phyloP scores from a whole-genome alignment of 177 flowering plant genomes.

The Vitis hybrid region DNA sequence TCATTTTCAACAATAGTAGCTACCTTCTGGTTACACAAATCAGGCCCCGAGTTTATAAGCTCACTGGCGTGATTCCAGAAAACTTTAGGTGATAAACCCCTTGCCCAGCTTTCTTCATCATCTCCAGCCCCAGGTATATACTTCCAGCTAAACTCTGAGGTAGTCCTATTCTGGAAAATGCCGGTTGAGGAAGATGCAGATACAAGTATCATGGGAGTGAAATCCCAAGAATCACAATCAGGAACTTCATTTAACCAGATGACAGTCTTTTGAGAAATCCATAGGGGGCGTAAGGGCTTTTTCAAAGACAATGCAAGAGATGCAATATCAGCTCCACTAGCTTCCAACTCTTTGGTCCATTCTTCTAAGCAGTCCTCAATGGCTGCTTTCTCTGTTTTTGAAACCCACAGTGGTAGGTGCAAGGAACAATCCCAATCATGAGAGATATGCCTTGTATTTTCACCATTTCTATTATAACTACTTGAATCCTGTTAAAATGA shows the following conservation, averaged over 20 bases:
- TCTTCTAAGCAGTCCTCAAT: constrained; percentile 68
- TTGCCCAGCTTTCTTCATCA: constrained; percentile 99
- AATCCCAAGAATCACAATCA: constrained; percentile 82
- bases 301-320: constrained; percentile 54
- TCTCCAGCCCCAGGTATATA: constrained; percentile 98
- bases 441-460: constrained; percentile 11
- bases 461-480: constrained; percentile 16
- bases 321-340: constrained; percentile 81
- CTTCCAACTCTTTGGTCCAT: constrained; percentile 71
- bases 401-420: constrained; percentile 93
- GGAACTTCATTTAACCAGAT: constrained; percentile 98
- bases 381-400: constrained; percentile 63
- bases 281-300: constrained; percentile 92
- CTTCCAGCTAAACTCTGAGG: constrained; percentile 88
- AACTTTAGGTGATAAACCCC: constrained; percentile 71
- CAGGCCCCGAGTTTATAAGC: constrained; percentile 70
- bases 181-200: constrained; percentile 68
- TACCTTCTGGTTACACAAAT: constrained; percentile 68
- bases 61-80: constrained; percentile 86
- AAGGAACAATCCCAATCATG: constrained; percentile 84
- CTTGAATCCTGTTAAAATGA: constrained; percentile 27
- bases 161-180: constrained; percentile 42
- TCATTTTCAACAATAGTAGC: constrained; percentile 91
- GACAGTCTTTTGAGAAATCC: constrained; percentile 86
- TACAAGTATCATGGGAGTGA: constrained; percentile 86